These are phyloP conservation scores for Trebouxiophyceae sp. DNA, from an alignment of 163 green algal genomes.

Conservation along the genomic window DNA sequence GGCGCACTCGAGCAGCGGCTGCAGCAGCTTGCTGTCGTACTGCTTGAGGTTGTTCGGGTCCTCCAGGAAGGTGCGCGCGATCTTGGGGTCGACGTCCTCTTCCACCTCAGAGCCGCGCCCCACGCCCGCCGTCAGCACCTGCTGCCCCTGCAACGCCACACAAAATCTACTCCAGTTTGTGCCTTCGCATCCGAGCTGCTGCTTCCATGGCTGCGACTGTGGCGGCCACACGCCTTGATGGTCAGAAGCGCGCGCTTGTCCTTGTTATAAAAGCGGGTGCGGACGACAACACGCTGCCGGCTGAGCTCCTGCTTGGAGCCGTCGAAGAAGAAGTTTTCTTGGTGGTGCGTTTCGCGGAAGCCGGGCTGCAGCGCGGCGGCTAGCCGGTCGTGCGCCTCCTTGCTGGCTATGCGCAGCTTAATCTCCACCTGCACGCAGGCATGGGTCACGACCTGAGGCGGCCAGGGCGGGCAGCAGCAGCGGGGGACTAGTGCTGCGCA, in stretches of 20 bases:
- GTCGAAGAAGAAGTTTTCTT: conserved; percentile 98
- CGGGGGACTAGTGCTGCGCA: too few species aligned
- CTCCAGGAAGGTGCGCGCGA: conserved; percentile 44
- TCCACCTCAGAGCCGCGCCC: conserved; percentile 72
- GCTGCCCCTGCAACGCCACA: conserved; percentile 48
- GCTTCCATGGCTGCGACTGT: too few species aligned
- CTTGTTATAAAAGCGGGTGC: conserved; percentile 75
- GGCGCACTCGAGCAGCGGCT: too few species aligned
- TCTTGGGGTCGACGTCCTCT: conserved; percentile 45
- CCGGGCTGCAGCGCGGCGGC: conserved; percentile 23
- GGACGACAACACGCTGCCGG: conserved; percentile 53
- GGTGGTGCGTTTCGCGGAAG: conserved; percentile 38
- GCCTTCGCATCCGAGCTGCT: too few species aligned
- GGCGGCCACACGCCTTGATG: too few species aligned
- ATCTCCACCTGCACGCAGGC: conserved; percentile 76
- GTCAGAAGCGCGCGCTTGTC: conserved; percentile 78
- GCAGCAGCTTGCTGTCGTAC: not conserved
- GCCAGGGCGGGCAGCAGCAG: too few species aligned
- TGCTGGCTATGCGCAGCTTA: conserved; percentile 73
- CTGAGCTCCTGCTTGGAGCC: conserved; percentile 70
- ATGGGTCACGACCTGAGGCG: too few species aligned
- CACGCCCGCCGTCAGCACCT: conserved; percentile 76
- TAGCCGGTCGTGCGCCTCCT: conserved; percentile 53
- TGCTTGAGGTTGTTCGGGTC: conserved; percentile 25
- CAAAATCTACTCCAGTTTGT: too few species aligned